Percentiles rank a stretch among this genome's conserved stretches.
These are phyloP conservation scores for Nymphaea colorata DNA, from an alignment of 164 flowering plant species.

Conservation along the genomic window DNA sequence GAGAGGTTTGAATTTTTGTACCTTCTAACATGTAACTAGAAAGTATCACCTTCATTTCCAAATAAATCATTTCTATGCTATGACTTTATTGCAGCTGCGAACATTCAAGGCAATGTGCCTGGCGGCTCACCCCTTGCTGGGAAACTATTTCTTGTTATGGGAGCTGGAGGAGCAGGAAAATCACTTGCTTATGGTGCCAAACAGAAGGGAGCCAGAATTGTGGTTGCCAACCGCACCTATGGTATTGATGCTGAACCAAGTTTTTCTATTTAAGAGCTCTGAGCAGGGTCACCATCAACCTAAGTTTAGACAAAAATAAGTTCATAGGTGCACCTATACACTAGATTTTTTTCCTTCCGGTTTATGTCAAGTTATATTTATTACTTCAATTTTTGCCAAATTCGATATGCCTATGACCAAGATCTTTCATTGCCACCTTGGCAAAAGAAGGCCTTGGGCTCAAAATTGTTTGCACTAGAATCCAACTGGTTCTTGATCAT, in stretches of 20 bases:
- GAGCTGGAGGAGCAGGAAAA: slow-evolving; percentile 76
- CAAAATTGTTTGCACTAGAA: no score
- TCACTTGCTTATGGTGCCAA: slow-evolving; percentile 67
- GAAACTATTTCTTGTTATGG: slow-evolving; percentile 44
- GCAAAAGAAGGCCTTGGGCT: no score
- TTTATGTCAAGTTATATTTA: no score
- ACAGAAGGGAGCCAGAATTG: slow-evolving; percentile 38
- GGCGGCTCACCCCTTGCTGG: slow-evolving; percentile 30
- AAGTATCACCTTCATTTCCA: not conserved
- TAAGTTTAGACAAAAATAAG: no score
- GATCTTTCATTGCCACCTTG: no score
- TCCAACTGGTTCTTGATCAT: no score
- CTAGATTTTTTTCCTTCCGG: not conserved
- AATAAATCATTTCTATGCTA: not conserved
- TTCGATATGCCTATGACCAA: no score
- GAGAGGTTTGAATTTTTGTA: slow-evolving; percentile 34
- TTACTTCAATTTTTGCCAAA: no score
- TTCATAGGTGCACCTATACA: not conserved
- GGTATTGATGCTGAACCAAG: slow-evolving; percentile 18
- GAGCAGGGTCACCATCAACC: no score
- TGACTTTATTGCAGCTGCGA: not conserved
- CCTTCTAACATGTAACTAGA: not conserved
- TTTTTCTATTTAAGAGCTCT: no score
- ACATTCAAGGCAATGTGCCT: not conserved
- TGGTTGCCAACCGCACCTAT: slow-evolving; percentile 34